phyloP scores from a whole-genome alignment of 306 rosid genomes.

The Fragaria ananassa region DNA sequence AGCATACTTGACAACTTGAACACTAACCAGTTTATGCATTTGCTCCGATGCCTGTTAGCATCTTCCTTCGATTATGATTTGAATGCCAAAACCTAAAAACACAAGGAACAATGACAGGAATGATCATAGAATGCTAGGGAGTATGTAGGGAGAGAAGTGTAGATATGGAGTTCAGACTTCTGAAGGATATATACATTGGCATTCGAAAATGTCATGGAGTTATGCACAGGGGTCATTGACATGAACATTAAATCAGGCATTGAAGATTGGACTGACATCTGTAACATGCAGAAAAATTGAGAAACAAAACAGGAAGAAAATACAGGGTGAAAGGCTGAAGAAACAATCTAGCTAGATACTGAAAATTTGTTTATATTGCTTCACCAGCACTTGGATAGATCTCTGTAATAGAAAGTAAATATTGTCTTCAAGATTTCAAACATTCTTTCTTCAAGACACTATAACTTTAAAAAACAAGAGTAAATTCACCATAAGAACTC shows the following conservation, averaged over 20 bases:
- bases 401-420: slow-evolving; percentile 1
- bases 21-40: background rate
- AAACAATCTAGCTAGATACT: background rate
- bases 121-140: background rate
- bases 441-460: background rate
- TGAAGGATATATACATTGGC: background rate
- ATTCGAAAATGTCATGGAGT: background rate
- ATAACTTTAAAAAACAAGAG: background rate
- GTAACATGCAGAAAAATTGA: background rate
- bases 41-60: background rate
- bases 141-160: background rate
- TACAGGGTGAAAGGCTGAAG: background rate
- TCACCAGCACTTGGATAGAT: background rate
- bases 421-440: background rate
- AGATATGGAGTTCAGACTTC: background rate
- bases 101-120: background rate
- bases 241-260: background rate
- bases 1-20: background rate
- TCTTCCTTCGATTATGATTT: background rate
- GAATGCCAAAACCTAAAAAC: background rate
- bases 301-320: background rate
- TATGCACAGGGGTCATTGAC: background rate
- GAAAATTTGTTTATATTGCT: background rate
- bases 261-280: background rate
- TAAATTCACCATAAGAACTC: background rate